Base-by-base conservation (phyloP, 768 basidiomycete genomes). In the Suillus luteus region DNA sequence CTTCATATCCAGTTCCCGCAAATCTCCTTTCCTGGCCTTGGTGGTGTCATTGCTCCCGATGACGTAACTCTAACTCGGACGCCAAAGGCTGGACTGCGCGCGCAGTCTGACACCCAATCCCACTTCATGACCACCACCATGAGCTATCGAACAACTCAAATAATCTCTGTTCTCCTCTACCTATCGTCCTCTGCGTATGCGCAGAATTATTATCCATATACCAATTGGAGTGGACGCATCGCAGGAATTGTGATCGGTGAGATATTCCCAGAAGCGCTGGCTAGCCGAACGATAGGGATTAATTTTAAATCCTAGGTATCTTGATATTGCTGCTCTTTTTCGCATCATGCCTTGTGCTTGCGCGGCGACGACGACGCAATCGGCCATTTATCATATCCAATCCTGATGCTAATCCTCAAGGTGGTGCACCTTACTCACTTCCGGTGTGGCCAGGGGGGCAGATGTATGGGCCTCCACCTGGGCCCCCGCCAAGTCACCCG, bases 201-300 rank as follows among this genome's bases (percentile, higher is more conserved):
- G 12, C 70, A 73, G 31, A 3, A 0, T 9, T 0, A 15, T 24
- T 12, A 60, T 62, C 35, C 64, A 62, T 67, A 64, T 59, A 24
- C 55, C 40, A 61, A 67, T 33, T 48, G 59, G 33, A 17, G 40
- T 46, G 71, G 63, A 5, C 70, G 75, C 24, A 72, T 75, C 61
- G 68, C 38, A 19, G 73, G 68, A 14, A 52, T 75, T 5, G 67
- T 68, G 15, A 9, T 75, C 51, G 75, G 73, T 76, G 8, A 22
- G 72, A 33, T 12, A 2, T 3, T 38, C 7, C 1, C 19, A 31
- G 38, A n/a, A 37, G 10, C n/a, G 33, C 27, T 31, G 31, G 31
- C 4, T n/a, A 33, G 52, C 17, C 19, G 27, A 60, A 40, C 15
- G 19, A 24, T 35, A 51, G 19, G 19, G 31, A 33, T 54, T 11